Conservation (phyloP, 2,329 filamentous ascomycete genomes). For the Ascochyta viciae-villosae region DNA sequence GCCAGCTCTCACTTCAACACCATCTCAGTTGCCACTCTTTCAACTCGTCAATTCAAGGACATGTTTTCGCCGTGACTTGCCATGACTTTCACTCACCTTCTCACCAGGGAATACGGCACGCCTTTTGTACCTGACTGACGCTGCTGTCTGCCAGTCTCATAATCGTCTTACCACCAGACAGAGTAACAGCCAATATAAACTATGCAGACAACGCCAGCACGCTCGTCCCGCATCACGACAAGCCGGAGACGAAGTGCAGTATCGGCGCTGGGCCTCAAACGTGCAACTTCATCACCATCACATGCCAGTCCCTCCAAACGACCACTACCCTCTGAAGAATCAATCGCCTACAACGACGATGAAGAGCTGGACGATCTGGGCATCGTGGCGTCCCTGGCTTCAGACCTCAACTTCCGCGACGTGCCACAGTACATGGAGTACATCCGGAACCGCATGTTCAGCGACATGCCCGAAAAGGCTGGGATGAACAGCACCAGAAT, state of each 20-base stretch:
- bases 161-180: background rate
- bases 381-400: conserved; percentile 61
- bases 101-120: background rate
- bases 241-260: conserved; percentile 31
- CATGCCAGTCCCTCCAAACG: conserved; percentile 47
- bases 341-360: conserved; percentile 47
- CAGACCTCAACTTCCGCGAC: conserved; percentile 65
- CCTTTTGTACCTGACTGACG: conserved; percentile 6
- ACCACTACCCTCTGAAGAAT: conserved; percentile 28
- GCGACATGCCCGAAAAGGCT: conserved; percentile 63
- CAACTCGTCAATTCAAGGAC: conserved; percentile 34
- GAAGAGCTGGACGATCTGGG: conserved; percentile 66
- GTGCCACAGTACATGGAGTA: conserved; percentile 70
- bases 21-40: conserved; percentile 20
- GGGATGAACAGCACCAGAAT: conserved; percentile 71
- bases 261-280: conserved; percentile 38
- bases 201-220: conserved; percentile 41
- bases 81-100: conserved; percentile 21
- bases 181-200: conserved; percentile 1
- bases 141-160: background rate
- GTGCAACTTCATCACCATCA: conserved; percentile 49
- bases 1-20: conserved; percentile 13
- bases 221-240: conserved; percentile 41
- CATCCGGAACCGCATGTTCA: conserved; percentile 69
- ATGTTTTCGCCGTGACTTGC: conserved; percentile 19